Percentiles rank a stretch among this genome's conserved stretches.
These are phyloP conservation scores for Schrenkiella parvula DNA, from an alignment of 345 rosid species.

Conservation along the genomic window DNA sequence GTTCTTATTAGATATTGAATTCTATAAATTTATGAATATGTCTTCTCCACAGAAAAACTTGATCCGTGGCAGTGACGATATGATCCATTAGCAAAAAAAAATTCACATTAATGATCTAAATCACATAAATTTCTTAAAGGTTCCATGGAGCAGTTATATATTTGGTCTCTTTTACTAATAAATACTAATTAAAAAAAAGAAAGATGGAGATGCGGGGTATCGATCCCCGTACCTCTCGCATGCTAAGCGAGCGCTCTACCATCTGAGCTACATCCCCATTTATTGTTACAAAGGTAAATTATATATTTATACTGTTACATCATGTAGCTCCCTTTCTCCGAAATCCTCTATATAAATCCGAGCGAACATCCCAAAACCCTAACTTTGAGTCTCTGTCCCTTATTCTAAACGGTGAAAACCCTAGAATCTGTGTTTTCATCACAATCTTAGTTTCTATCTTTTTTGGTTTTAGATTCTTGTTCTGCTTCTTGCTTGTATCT, in stretches of 20 bases:
- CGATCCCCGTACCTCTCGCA: constrained; percentile 89
- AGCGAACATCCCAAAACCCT: neutral
- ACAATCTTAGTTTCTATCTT: neutral
- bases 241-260: constrained; percentile 96
- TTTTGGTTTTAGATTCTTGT: neutral
- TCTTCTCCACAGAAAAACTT: neutral
- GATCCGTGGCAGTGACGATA: neutral
- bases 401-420: neutral
- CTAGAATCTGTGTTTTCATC: neutral
- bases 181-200: too few relatives aligned
- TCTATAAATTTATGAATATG: neutral
- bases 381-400: neutral
- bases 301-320: neutral
- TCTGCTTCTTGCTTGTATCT: neutral
- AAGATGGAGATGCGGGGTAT: constrained; percentile 73
- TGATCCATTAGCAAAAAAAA: neutral
- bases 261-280: constrained; percentile 91
- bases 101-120: neutral
- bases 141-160: too few relatives aligned
- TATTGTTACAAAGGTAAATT: too few relatives aligned
- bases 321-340: neutral
- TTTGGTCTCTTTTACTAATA: too few relatives aligned
- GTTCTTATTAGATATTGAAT: too few relatives aligned
- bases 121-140: neutral
- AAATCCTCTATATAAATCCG: neutral